phyloP scores from a whole-genome alignment of 2,329 filamentous ascomycete species.

The Talaromyces funiculosus region DNA sequence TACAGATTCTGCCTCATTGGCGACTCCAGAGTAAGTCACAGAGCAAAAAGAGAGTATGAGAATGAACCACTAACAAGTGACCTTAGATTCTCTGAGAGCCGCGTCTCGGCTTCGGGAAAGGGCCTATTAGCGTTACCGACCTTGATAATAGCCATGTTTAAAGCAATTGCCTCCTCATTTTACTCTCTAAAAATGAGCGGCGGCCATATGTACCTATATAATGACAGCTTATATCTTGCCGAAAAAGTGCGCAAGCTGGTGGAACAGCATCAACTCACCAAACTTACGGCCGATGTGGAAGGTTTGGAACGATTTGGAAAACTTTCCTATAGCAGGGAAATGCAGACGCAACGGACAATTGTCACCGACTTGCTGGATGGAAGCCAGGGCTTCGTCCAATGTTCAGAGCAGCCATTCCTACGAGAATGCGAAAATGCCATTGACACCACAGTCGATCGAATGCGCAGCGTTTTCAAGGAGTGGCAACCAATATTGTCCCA shows the following conservation, averaged over 20 bases:
- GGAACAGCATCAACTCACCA: conserved; percentile 42
- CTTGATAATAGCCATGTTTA: conserved; percentile 47
- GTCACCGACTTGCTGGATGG: conserved; percentile 58
- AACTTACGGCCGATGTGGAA: conserved; percentile 50
- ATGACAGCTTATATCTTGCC: conserved; percentile 56
- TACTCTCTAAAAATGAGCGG: conserved; percentile 42
- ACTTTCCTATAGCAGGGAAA: conserved; percentile 57
- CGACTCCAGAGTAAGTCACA: conserved; percentile 31
- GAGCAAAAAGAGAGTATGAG: background rate
- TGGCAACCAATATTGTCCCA: conserved; percentile 56
- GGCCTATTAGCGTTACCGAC: conserved; percentile 44
- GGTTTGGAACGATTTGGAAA: conserved; percentile 56
- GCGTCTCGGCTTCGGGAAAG: conserved; percentile 37
- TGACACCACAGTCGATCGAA: conserved; percentile 51
- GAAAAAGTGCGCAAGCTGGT: conserved; percentile 48
- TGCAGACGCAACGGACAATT: conserved; percentile 60
- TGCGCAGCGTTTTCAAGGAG: conserved; percentile 51
- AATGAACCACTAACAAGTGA: conserved; percentile 19
- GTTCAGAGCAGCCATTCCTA: conserved; percentile 55
- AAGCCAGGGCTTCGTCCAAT: conserved; percentile 56
- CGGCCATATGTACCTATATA: conserved; percentile 61
- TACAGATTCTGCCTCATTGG: conserved; percentile 36
- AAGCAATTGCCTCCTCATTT: conserved; percentile 43
- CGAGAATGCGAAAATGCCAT: conserved; percentile 57
- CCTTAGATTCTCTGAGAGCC: conserved; percentile 28